A percentile compares a stretch with the other conserved stretches of the same genome.
phyloP scores from a whole-genome alignment of 1,139 yeast species.

The Sugiyamaella japonica region DNA sequence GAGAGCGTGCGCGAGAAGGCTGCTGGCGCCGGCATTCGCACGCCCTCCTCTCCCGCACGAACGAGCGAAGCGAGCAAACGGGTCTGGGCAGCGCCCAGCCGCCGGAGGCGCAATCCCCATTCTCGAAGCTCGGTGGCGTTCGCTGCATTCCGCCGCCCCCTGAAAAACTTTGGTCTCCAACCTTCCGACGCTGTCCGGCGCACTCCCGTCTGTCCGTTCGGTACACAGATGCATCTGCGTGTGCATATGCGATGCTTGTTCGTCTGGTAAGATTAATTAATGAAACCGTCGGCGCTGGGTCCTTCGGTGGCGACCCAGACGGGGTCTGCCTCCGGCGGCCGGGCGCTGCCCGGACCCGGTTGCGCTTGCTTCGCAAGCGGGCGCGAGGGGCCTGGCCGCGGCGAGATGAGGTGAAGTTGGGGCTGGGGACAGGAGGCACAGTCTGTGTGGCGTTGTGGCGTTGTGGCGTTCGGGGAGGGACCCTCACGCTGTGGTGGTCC shows the following conservation, averaged over 20 bases:
- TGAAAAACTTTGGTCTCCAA: not conserved
- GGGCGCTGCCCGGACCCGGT: conserved; percentile 1
- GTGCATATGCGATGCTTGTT: no score
- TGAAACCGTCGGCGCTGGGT: not conserved
- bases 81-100: no score
- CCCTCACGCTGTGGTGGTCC: no score
- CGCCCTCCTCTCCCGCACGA: not conserved
- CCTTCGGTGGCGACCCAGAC: not conserved
- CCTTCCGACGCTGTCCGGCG: not conserved
- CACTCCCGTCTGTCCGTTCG: not conserved
- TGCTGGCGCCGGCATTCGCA: not conserved
- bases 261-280: not conserved
- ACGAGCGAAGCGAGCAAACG: no score
- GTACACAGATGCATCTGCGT: no score
- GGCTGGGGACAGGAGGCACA: no score
- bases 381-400: no score
- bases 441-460: no score
- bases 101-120: not conserved
- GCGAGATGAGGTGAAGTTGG: no score
- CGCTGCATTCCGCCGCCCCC: not conserved
- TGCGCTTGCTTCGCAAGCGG: not conserved
- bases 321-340: not conserved
- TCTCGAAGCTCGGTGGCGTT: not conserved
- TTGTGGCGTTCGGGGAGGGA: no score
- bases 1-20: no score